Evolutionary conservation across 768 basidiomycete genomes (phyloP).

Genomic region (Steccherinum ochraceum): DNA sequence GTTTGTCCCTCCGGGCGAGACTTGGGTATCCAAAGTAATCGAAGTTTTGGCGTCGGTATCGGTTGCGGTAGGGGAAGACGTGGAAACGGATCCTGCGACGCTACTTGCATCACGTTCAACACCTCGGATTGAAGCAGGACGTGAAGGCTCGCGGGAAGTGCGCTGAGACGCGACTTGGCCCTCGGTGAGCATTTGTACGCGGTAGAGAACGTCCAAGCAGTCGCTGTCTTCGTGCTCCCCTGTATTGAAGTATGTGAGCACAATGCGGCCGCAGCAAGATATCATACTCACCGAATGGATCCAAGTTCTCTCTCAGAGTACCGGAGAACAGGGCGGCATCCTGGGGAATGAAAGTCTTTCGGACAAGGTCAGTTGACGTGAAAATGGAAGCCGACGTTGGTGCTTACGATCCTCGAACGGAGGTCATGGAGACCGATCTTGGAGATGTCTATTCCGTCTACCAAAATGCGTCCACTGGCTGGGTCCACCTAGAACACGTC

Average conservation of each 20-base stretch:
- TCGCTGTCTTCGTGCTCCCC: slow-evolving; percentile 76
- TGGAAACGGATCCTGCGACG: slow-evolving; percentile 19
- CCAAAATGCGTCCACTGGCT: slow-evolving; percentile 61
- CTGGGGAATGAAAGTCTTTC: slow-evolving; percentile 78
- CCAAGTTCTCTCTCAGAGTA: slow-evolving; percentile 67
- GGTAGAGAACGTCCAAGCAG: slow-evolving; percentile 71
- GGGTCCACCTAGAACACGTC: slow-evolving; percentile 56
- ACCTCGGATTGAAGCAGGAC: slow-evolving; percentile 37
- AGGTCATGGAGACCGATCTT: slow-evolving; percentile 81
- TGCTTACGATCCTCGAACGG: slow-evolving; percentile 64
- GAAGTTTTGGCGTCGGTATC: slow-evolving; percentile 50
- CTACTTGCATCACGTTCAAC: slow-evolving; percentile 29
- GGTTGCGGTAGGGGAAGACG: slow-evolving; percentile 29
- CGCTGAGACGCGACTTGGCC: slow-evolving; percentile 41
- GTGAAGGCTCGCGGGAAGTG: slow-evolving; percentile 43
- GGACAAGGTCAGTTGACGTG: background rate
- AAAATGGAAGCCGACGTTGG: too few relatives aligned
- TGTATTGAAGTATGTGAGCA: slow-evolving; percentile 15
- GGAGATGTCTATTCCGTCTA: slow-evolving; percentile 87
- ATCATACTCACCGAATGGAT: slow-evolving; percentile 52
- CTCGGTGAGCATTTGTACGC: slow-evolving; percentile 71
- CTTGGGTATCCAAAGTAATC: slow-evolving; percentile 68
- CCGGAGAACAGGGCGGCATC: slow-evolving; percentile 79
- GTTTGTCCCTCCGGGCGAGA: slow-evolving; percentile 83
- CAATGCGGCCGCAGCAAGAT: background rate